Evolutionary conservation across 1,284 basidiomycete genomes (phyloP), one percentile per base, ranked within the genome.

Genomic region (Vanrija pseudolonga): DNA sequence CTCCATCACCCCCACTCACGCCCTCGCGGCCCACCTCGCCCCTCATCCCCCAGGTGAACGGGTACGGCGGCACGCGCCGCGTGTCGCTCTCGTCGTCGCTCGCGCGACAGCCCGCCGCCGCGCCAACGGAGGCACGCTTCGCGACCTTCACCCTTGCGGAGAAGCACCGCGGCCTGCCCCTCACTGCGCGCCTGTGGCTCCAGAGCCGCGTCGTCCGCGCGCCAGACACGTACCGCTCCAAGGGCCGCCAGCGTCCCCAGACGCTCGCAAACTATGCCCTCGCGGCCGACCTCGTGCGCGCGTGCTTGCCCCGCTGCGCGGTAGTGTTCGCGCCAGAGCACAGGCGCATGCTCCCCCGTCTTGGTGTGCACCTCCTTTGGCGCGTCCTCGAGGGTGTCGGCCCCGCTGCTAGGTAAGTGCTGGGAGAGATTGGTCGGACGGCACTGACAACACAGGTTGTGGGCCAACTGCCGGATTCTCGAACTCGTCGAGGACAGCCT

Each of bases 401-500:
- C 12, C 66, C 66, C 2, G 57, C 60, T 44, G 47, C 47, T 23
- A 53, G 56, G 59, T 62, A 42, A 55, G 57, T 50, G 19, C 5
- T 23, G 12, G 1, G 18, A 8, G 9, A 32, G 12, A 37, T n/a
- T 4, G 15, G 19, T 18, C 6, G 32, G 11, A 37, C 18, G 22
- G 38, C 7, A 44, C 46, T 57, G 47, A 50, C 20, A 7, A 20
- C 4, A n/a, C 39, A 63, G 61, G 24, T 43, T 66, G n/a, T 64
- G 61, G 63, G 53, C 64, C 1, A 47, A 51, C 8, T 56, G 61
- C 28, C 46, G 47, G 17, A 53, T 68, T 39, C 47, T 66, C 17
- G 64, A 68, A 42, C 42, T 63, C n/a, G 61, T 66, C 3, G 65
- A 68, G 42, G 40, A 45, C 40, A 61, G 54, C 22, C 59, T 68